A percentile compares a stretch with the other conserved stretches of the same genome.
phyloP scores from a whole-genome alignment of 2,329 filamentous ascomycete species.

The Huntiella abstrusa region DNA sequence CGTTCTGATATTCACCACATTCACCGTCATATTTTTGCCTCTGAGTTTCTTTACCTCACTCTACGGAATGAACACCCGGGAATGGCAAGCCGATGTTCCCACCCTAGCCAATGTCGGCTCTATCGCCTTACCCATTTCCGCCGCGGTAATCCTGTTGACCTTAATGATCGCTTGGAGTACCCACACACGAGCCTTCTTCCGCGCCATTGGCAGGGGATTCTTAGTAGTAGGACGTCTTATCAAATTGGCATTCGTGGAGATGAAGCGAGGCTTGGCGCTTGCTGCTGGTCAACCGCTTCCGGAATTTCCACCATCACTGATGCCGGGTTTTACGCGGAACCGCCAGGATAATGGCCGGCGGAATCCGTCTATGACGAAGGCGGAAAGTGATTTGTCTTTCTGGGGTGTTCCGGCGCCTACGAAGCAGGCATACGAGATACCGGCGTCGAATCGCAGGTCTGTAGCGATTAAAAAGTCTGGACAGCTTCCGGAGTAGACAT shows the following conservation, averaged over 20 bases:
- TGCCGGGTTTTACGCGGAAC: too few species aligned
- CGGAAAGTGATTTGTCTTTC: slow-evolving; percentile 1
- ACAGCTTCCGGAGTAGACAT: not conserved
- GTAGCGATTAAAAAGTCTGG: slow-evolving; percentile 2
- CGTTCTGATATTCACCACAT: slow-evolving; percentile 47
- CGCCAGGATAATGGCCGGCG: not conserved
- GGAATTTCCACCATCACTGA: too few species aligned
- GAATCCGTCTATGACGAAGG: not conserved
- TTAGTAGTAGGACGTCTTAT: not conserved
- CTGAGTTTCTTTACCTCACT: slow-evolving; percentile 46
- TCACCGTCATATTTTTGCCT: slow-evolving; percentile 44
- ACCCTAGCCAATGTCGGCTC: slow-evolving; percentile 26
- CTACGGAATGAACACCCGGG: slow-evolving; percentile 45
- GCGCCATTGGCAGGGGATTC: slow-evolving; percentile 13
- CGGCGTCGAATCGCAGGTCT: not conserved
- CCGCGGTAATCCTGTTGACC: slow-evolving; percentile 28
- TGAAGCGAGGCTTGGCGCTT: not conserved
- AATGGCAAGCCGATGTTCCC: slow-evolving; percentile 35
- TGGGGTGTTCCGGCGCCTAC: slow-evolving; percentile 1
- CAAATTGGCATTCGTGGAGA: not conserved
- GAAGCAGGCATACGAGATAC: slow-evolving; percentile 1
- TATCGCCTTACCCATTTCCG: slow-evolving; percentile 30
- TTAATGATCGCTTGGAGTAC: slow-evolving; percentile 38
- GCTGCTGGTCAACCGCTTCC: not conserved
- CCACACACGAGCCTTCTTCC: slow-evolving; percentile 20